These are phyloP conservation scores for Ophiostoma ulmi DNA, from an alignment of 2,329 filamentous ascomycete species.

Conservation along the genomic window DNA sequence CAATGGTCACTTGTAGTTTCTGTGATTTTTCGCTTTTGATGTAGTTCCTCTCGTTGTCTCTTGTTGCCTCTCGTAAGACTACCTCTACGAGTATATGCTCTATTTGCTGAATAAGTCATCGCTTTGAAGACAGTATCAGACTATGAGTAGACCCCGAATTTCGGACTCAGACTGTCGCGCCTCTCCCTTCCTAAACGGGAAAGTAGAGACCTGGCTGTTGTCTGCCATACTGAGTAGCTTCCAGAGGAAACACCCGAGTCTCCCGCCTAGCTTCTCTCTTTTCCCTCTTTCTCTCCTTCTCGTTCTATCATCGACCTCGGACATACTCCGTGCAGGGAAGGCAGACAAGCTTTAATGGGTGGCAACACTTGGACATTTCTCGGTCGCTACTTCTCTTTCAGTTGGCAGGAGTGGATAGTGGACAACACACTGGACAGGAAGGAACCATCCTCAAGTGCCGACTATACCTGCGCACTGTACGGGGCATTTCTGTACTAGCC, in stretches of 20 bases:
- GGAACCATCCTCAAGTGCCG: constrained; percentile 15
- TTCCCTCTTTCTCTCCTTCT: too few species aligned
- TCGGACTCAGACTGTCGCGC: not conserved
- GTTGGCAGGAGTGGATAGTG: not conserved
- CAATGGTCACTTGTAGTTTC: too few species aligned
- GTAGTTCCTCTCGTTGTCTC: not conserved
- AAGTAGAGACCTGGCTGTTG: not conserved
- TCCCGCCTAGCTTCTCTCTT: not conserved
- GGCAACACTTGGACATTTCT: not conserved
- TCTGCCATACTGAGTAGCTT: not conserved
- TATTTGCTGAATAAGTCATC: not conserved
- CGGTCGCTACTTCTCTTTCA: not conserved
- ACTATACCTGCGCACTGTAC: constrained; percentile 11
- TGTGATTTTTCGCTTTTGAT: not conserved
- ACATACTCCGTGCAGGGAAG: constrained; percentile 5
- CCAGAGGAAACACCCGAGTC: constrained; percentile 1
- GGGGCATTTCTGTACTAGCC: not conserved
- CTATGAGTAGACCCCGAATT: too few species aligned
- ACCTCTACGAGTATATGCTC: too few species aligned
- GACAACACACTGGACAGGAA: constrained; percentile 3
- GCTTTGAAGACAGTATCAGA: not conserved
- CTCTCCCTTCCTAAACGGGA: constrained; percentile 12
- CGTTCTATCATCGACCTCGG: not conserved
- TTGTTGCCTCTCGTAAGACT: not conserved
- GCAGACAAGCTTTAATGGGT: not conserved